Evolutionary conservation across 257 asterid species (phyloP), one percentile per base, ranked within the genome.

Genomic region (Salvia splendens): DNA sequence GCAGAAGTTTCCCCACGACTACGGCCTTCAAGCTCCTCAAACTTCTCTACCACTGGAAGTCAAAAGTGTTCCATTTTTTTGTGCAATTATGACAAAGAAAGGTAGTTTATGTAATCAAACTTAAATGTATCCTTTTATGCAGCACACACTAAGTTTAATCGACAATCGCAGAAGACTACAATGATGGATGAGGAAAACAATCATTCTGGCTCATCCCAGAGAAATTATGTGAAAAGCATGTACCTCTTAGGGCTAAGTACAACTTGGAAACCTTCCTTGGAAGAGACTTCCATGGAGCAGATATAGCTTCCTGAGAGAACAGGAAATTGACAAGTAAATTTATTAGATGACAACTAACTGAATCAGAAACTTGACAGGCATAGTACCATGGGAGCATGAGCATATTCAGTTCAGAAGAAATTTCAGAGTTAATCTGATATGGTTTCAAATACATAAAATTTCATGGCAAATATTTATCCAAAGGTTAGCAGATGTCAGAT

Each of bases 221-320:
- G 6, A 56, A 67, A 58, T 24, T 10, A 67, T 35, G 52, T 30
- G 67, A 66, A 16, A 10, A 57, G 41, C 17, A 20, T 15, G 50
- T 88, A 94, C 99, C 99, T 87, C 97, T 87, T 89, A 91, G 82
- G 64, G 96, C 93, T 52, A 84, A 83, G 81, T 81, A 91, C 78
- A 91, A 77, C 86, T 94, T 94, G 28, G 97, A 83, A 42, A 87
- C 71, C 82, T 79, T 88, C 85, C 79, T 83, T 0, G 99, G 95
- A 75, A 94, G 95, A 69, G 92, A 87, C 69, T 64, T 82, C 99
- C 99, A 94, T 3, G 97, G 96, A 71, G 83, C 77, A 45, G 95
- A 83, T 75, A 88, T 77, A 78, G 99, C 93, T 72, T 88, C 95
- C 97, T 94, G 80, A 41, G 77, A 73, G 69, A 51, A 28, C 11